Evolutionary conservation across 1,284 basidiomycete genomes (phyloP).

Genomic region (Ceratobasidium sp.): DNA sequence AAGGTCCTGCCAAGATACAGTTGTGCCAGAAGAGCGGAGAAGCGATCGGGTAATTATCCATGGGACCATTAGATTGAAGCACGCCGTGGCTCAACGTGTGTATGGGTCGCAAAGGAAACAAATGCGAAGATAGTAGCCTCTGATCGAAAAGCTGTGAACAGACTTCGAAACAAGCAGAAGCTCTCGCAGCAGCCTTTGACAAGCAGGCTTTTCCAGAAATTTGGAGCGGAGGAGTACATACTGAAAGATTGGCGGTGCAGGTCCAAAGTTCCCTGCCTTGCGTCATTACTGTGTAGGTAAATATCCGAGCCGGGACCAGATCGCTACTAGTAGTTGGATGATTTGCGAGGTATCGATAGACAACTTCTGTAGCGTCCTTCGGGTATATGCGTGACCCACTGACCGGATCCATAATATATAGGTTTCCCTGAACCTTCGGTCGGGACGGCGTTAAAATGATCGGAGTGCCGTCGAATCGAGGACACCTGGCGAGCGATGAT

Average conservation of each 20-base stretch:
- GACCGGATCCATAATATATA: slow-evolving; percentile 61
- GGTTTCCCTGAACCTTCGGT: slow-evolving; percentile 55
- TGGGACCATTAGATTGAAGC: slow-evolving; percentile 22
- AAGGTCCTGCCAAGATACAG: slow-evolving; percentile 47
- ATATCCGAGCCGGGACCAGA: not conserved
- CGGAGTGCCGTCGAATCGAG: slow-evolving; percentile 58
- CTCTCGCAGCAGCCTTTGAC: slow-evolving; percentile 62
- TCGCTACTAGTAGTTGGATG: slow-evolving; percentile 30
- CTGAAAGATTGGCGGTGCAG: slow-evolving; percentile 61
- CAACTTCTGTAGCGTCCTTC: slow-evolving; percentile 60
- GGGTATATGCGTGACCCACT: slow-evolving; percentile 63
- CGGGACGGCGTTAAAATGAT: slow-evolving; percentile 53
- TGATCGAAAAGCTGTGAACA: slow-evolving; percentile 60
- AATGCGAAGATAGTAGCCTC: slow-evolving; percentile 53
- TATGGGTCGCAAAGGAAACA: slow-evolving; percentile 36
- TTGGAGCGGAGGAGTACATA: slow-evolving; percentile 53
- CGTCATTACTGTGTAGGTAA: not conserved
- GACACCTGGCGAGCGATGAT: slow-evolving; percentile 49
- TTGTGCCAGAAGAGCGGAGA: slow-evolving; percentile 69
- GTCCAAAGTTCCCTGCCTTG: slow-evolving; percentile 1
- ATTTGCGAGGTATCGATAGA: slow-evolving; percentile 58
- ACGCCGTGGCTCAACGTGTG: slow-evolving; percentile 32
- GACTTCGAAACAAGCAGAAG: slow-evolving; percentile 62
- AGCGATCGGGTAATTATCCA: slow-evolving; percentile 61
- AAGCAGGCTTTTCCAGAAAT: slow-evolving; percentile 56